These are phyloP conservation scores for Naganishia vaughanmartiniae DNA, from an alignment of 768 basidiomycete genomes.

Conservation along the genomic window DNA sequence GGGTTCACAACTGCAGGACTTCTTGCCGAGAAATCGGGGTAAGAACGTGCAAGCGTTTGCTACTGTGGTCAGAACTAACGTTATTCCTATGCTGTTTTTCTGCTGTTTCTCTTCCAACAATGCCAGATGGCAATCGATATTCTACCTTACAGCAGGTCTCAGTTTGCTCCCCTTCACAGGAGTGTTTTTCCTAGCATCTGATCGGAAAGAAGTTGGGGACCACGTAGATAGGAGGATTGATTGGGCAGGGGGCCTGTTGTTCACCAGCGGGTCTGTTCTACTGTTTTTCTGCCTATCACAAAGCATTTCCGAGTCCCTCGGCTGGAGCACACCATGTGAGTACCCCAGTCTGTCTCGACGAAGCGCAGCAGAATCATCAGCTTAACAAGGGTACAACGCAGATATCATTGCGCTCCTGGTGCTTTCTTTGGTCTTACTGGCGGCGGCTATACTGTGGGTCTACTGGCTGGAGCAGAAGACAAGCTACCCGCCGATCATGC, in stretches of 20 bases:
- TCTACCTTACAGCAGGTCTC: background rate
- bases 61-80: background rate
- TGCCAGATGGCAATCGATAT: conserved; percentile 1
- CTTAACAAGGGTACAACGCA: background rate
- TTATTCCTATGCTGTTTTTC: background rate
- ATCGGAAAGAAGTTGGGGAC: conserved; percentile 7
- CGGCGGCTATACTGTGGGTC: conserved; percentile 65
- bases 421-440: conserved; percentile 63
- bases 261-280: conserved; percentile 64
- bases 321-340: conserved; percentile 6
- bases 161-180: background rate
- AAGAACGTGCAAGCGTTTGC: background rate
- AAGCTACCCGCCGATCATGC: conserved; percentile 36
- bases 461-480: conserved; percentile 57
- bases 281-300: conserved; percentile 71
- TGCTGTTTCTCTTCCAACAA: background rate
- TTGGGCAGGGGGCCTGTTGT: conserved; percentile 68
- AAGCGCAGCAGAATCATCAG: conserved; percentile 38
- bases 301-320: background rate
- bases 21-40: background rate
- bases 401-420: conserved; percentile 57
- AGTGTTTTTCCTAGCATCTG: background rate
- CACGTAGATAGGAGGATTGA: conserved; percentile 59
- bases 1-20: conserved; percentile 2
- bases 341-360: background rate